Conservation (phyloP, 305 asterid species). For the Solanum hybrid region DNA sequence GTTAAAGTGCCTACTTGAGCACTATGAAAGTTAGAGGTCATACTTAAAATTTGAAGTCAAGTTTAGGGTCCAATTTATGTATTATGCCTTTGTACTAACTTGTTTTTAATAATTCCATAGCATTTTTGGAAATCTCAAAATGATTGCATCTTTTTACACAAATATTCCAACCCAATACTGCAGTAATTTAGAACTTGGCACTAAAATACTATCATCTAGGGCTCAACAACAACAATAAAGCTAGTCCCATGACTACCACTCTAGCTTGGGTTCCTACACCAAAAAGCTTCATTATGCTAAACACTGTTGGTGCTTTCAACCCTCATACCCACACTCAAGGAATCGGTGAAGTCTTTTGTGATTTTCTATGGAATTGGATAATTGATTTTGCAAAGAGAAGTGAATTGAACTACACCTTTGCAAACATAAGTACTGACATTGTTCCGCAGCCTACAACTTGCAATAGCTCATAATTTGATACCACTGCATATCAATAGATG, state of each 20-base stretch:
- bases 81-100: background rate
- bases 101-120: too few relatives aligned
- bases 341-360: background rate
- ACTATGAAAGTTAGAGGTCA: too few relatives aligned
- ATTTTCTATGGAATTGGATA: too few relatives aligned
- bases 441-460: background rate
- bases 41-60: too few relatives aligned
- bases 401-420: background rate
- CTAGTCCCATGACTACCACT: background rate
- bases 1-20: too few relatives aligned
- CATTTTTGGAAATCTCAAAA: background rate
- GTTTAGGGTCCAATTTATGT: too few relatives aligned
- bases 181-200: background rate
- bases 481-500: background rate
- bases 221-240: background rate
- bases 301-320: background rate
- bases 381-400: background rate
- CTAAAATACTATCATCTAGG: too few relatives aligned
- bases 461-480: too few relatives aligned
- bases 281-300: background rate
- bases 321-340: background rate
- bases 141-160: background rate
- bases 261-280: background rate
- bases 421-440: fast-evolving
- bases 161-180: background rate